These are phyloP conservation scores for Knoxdaviesia capensis DNA, from an alignment of 2,329 filamentous ascomycete genomes.

Conservation along the genomic window DNA sequence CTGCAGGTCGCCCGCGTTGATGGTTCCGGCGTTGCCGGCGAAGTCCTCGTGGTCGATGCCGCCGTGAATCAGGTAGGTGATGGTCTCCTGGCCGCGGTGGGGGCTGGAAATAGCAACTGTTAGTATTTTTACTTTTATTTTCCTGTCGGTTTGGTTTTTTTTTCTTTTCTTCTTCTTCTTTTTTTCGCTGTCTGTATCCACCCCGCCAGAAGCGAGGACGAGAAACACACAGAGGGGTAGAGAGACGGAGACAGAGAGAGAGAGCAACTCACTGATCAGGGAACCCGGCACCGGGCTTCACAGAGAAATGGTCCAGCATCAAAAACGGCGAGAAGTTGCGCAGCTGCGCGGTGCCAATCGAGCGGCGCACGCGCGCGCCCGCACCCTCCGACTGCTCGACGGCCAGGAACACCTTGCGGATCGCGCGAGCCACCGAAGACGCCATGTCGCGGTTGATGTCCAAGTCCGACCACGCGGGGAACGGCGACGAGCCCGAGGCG, in stretches of 20 bases:
- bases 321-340: slow-evolving; percentile 82
- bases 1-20: slow-evolving; percentile 74
- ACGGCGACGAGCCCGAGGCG: slow-evolving; percentile 2
- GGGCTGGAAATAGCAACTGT: slow-evolving; percentile 14
- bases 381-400: slow-evolving; percentile 74
- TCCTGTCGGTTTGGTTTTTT: not conserved
- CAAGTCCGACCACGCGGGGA: slow-evolving; percentile 1
- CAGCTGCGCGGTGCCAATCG: slow-evolving; percentile 66
- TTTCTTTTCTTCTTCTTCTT: too few relatives aligned
- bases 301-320: slow-evolving; percentile 86
- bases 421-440: slow-evolving; percentile 44
- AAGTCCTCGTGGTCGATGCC: slow-evolving; percentile 88
- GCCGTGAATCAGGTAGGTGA: slow-evolving; percentile 76
- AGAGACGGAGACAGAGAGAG: not conserved
- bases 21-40: slow-evolving; percentile 64
- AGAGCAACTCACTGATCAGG: slow-evolving; percentile 46
- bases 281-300: slow-evolving; percentile 66
- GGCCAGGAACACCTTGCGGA: slow-evolving; percentile 68
- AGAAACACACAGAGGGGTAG: not conserved
- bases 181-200: too few relatives aligned
- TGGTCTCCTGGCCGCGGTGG: slow-evolving; percentile 66
- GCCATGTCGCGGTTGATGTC: slow-evolving; percentile 28
- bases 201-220: too few relatives aligned
- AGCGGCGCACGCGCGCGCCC: slow-evolving; percentile 70
- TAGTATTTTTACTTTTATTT: not conserved